Base-by-base conservation (phyloP, 140 eudicot species). In the Senecio squalidus region DNA sequence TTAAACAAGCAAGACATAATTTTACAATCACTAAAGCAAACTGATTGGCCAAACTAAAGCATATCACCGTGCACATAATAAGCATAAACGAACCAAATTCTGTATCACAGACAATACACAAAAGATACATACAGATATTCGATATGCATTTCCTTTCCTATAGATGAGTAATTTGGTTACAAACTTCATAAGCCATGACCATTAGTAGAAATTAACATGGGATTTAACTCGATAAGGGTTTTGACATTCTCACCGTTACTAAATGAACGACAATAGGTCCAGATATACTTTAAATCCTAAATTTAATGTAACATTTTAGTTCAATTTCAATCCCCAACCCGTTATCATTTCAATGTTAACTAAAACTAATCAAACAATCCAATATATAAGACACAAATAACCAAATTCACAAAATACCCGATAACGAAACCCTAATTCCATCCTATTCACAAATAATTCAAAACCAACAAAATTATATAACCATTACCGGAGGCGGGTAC, bases 401-500 rank as follows among this genome's bases (percentile, higher is more conserved):
- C 13, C 40, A 34, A 34, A 34, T 7, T 3, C 40, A 34, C 2
- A 0, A 2, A 0, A 33, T 6, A 33, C 40, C 10, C 7, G 9
- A 6, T 1, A 1, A 0, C 36, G 36, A 4, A 30, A 30, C 6
- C 49, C 0, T 17, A 43, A 0, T 17, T 23, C 13, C 23, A 25
- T 25, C 58, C 5, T 25, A 22, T 1, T 25, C 39, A 44, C n/a
- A 26, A 14, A 52, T 52, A n/a, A 36, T 14, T 29, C 45, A 50
- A 4, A 55, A 16, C 8, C 24, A 28, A 17, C 15, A 2, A 13
- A 33, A 54, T n/a, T 5, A 25, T 33, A 33, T 15, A 31, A 62
- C 7, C n/a, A 56, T 62, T 71, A 63, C 71, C 71, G 71, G 55
- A 7, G 71, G n/a, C n/a, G n/a, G 69, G 16, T 70, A 70, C 29